Conservation (phyloP, 164 flowering plant species). For the Stephania cephalantha region DNA sequence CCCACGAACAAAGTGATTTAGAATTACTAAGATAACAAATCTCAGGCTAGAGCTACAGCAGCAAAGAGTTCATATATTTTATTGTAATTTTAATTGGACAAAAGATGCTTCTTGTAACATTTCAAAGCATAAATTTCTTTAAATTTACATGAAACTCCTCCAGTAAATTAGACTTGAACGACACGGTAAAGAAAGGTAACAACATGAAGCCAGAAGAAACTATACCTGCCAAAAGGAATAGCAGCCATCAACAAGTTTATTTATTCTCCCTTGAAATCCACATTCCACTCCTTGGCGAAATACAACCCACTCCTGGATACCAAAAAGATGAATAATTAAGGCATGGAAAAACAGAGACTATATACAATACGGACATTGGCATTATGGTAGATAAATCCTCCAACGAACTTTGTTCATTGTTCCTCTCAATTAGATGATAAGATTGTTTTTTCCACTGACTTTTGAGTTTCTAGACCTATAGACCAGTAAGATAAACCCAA, state of each 20-base stretch:
- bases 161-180: not conserved
- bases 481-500: not conserved
- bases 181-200: not conserved
- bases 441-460: not conserved
- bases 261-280: conserved; percentile 94
- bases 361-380: not conserved
- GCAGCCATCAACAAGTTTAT: conserved; percentile 97
- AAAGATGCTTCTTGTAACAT: not conserved
- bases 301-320: conserved; percentile 73
- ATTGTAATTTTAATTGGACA: not conserved
- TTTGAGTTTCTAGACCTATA: not conserved
- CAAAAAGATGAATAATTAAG: conserved; percentile 2
- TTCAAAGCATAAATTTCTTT: not conserved
- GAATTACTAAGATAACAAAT: not conserved
- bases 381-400: not conserved
- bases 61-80: too few relatives aligned
- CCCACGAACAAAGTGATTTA: not conserved
- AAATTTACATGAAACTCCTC: not conserved
- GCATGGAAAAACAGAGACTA: not conserved
- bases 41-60: not conserved
- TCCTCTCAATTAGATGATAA: not conserved
- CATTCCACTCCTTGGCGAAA: conserved; percentile 87
- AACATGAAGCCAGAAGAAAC: not conserved
- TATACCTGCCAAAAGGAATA: conserved; percentile 98
- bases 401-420: not conserved